Evolutionary conservation across 768 basidiomycete genomes (phyloP), one percentile per base, ranked within the genome.

Genomic region (Kwoniella heveanensis): DNA sequence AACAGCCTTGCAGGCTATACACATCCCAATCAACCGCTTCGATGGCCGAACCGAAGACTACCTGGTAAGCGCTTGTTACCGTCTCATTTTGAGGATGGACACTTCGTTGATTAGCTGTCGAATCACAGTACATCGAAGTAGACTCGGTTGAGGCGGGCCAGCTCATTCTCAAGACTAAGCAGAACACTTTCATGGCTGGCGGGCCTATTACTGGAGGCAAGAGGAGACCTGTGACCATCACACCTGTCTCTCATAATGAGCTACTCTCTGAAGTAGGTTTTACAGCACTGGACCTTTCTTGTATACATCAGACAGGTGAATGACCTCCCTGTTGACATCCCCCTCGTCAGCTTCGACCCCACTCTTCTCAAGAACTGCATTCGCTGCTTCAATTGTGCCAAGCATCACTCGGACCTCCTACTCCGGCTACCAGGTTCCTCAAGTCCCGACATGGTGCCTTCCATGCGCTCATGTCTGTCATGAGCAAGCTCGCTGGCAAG

Each of bases 11-110:
- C 68, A 68, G 27, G 69, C 74, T 0, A 66, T 77, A 21, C 76
- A 77, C 54, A 71, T 77, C 21, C 70, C 73, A 5, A 56, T 77
- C 10, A 70, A 77, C 29, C 62, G 70, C 1, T 61, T 54, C 25
- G 73, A 73, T 50, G 76, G 76, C 0, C 55, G 68, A 19, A 75
- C 72, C 24, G 74, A 72, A 37, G 74, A 77, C 48, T 77, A 72
- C 51, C 26, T 73, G 21, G 76, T 77, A 22, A 66, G 39, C 39
- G 5, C 7, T 32, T 13, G 5, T 13, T 9, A 44, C 39, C 9
- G 76, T 61, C 30, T n/a, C n/a, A n/a, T n/a, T n/a, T n/a, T n/a
- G n/a, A n/a, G n/a, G n/a, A n/a, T n/a, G n/a, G n/a, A n/a, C n/a
- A n/a, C n/a, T n/a, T n/a, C n/a, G n/a, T n/a, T n/a, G n/a, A n/a